Conservation (phyloP, 1,284 basidiomycete species). For the Hymenochaete sp. region DNA sequence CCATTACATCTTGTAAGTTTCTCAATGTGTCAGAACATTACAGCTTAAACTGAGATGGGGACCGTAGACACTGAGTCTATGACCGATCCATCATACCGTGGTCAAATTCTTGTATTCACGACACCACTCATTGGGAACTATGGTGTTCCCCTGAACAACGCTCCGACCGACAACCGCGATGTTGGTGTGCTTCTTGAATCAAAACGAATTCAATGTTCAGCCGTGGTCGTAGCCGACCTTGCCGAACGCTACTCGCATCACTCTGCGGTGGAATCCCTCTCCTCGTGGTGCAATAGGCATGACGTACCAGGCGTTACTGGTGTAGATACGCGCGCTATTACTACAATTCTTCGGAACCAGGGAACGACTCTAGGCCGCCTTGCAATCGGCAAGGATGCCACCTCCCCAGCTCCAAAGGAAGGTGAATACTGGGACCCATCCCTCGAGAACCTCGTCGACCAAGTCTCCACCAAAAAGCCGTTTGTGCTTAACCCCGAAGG, state of each 20-base stretch:
- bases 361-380: conserved; percentile 94
- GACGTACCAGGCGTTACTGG: conserved; percentile 92
- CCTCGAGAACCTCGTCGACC: conserved; percentile 85
- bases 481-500: conserved; percentile 86
- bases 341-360: conserved; percentile 88
- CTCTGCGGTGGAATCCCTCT: conserved; percentile 85
- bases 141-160: conserved; percentile 82
- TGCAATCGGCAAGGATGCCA: conserved; percentile 72
- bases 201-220: conserved; percentile 82
- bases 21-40: not conserved
- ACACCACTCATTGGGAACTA: conserved; percentile 99
- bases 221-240: conserved; percentile 89
- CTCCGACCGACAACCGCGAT: conserved; percentile 69
- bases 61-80: conserved; percentile 91
- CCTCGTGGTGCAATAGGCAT: conserved; percentile 89
- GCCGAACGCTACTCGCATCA: conserved; percentile 95
- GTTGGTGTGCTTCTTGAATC: conserved; percentile 92
- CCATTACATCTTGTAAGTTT: conserved; percentile 88
- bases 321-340: conserved; percentile 96
- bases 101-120: conserved; percentile 97
- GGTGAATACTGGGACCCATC: conserved; percentile 91
- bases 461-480: conserved; percentile 80
- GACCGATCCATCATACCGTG: conserved; percentile 98
- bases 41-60: conserved; percentile 11
- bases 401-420: conserved; percentile 47